Evolutionary conservation across 2,329 filamentous ascomycete species (phyloP).

Genomic region (Fusarium udum): DNA sequence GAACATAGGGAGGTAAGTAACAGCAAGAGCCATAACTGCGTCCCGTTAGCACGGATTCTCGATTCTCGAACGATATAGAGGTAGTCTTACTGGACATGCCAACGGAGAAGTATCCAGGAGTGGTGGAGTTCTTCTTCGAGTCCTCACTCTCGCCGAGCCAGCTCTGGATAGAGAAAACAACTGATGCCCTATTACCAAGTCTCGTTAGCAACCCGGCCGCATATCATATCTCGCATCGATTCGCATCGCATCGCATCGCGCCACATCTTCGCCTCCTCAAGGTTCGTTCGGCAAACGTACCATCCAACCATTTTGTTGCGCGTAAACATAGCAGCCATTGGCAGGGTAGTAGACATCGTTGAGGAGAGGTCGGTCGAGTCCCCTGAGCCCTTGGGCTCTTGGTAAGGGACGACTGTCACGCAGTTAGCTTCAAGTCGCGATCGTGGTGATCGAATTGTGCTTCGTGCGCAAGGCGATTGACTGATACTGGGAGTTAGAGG

Average conservation of each 20-base stretch:
- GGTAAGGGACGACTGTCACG: constrained; percentile 84
- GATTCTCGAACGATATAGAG: not conserved
- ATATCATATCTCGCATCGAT: not conserved
- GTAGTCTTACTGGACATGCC: constrained; percentile 76
- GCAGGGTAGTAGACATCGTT: constrained; percentile 79
- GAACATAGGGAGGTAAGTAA: constrained; percentile 63
- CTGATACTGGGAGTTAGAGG: not conserved
- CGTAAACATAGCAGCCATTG: constrained; percentile 83
- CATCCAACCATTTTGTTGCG: constrained; percentile 85
- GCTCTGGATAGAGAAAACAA: constrained; percentile 77
- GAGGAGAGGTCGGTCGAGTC: constrained; percentile 75
- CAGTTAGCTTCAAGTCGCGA: constrained; percentile 19
- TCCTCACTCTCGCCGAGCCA: constrained; percentile 82
- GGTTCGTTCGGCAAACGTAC: constrained; percentile 50
- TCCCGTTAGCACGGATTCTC: constrained; percentile 9
- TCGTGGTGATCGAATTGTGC: not conserved
- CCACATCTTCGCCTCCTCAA: not conserved
- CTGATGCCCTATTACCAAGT: constrained; percentile 67
- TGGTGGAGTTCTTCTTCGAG: constrained; percentile 69
- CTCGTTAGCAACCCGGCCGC: constrained; percentile 7
- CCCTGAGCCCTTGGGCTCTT: constrained; percentile 74
- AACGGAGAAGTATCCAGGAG: constrained; percentile 76
- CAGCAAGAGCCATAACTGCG: constrained; percentile 67
- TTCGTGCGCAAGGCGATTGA: not conserved
- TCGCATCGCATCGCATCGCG: constrained; percentile 12